A percentile compares a stretch with the other conserved stretches of the same genome.
These are phyloP conservation scores for Trichoderma pleuroti DNA, from an alignment of 2,329 filamentous ascomycete species.

Conservation along the genomic window DNA sequence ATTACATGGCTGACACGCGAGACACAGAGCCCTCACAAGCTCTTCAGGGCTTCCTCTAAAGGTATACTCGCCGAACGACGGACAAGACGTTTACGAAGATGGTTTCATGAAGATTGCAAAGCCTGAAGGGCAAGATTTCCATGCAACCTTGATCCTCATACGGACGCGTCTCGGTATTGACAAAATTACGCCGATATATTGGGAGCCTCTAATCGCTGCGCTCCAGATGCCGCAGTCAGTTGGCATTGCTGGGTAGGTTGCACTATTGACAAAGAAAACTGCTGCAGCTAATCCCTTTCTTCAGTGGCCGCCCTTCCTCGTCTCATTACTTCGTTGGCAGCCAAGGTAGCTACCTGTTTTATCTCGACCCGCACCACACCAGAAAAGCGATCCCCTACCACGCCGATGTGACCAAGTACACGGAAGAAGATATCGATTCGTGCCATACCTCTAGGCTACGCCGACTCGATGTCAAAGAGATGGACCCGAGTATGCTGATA, in stretches of 20 bases:
- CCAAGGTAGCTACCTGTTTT: slow-evolving; percentile 77
- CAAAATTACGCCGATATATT: slow-evolving; percentile 90
- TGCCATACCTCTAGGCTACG: slow-evolving; percentile 86
- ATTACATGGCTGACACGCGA: not conserved
- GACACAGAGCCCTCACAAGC: slow-evolving; percentile 70
- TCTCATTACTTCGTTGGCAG: slow-evolving; percentile 64
- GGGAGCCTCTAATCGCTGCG: slow-evolving; percentile 82
- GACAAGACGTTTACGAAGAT: slow-evolving; percentile 90
- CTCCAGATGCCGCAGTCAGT: slow-evolving; percentile 90
- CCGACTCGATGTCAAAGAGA: slow-evolving; percentile 78
- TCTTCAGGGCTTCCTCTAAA: slow-evolving; percentile 62
- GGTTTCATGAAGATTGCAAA: slow-evolving; percentile 76
- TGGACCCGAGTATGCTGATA: slow-evolving; percentile 98
- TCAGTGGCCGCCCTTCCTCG: slow-evolving; percentile 83
- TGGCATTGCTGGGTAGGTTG: slow-evolving; percentile 81
- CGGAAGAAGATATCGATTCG: slow-evolving; percentile 68
- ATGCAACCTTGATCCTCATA: slow-evolving; percentile 83
- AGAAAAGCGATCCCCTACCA: slow-evolving; percentile 68
- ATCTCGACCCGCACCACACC: slow-evolving; percentile 89
- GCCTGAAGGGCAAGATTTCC: slow-evolving; percentile 61
- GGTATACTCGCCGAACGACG: slow-evolving; percentile 87
- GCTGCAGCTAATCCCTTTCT: not conserved
- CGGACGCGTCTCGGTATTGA: slow-evolving; percentile 90
- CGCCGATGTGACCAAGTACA: slow-evolving; percentile 55
- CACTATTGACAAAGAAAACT: not conserved